Evolutionary conservation across 768 basidiomycete species (phyloP), one percentile per base, ranked within the genome.

Genomic region (Coprinellus micaceus): DNA sequence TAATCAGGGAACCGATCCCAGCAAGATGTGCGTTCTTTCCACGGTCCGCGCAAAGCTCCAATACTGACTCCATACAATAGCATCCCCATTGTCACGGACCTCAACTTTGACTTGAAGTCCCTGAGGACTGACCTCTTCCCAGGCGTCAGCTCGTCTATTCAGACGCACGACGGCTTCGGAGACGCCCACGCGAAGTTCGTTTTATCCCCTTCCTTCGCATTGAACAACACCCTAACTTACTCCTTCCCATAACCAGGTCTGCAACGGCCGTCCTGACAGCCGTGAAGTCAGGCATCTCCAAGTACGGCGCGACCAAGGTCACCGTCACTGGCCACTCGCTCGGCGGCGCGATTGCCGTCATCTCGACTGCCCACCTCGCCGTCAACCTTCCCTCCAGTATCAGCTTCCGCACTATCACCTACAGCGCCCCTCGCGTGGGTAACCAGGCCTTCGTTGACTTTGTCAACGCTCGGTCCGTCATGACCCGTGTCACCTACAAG

Each of bases 161-260:
- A 65, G 54, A 82, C 78, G 15, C 85, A 82, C 61, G 70, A 74
- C 36, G 84, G 85, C 3, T 86, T 85, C 65, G 71, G 77, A 1
- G 64, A 76, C 37, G 74, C 74, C 49, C 84, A 85, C 39, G 76
- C 80, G 1, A 53, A 69, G 61, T 62, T 15, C 26, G 58, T 36
- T 54, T 25, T 7, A 21, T 17, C 9, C 6, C 12, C 17, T 15
- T 33, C 9, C 10, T 29, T 11, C 17, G 24, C 12, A 26, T 3
- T 37, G 17, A 11, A 2, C 11, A 25, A 13, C 15, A 37, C 17
- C 13, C 51, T 41, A 13, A 53, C 28, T 56, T 17, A 19, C 52
- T 22, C 5, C 2, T 26, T n/a, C n/a, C 3, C 22, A 45, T 21
- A 2, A 28, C 13, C 26, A 62, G 61, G 54, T 82, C 78, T 1